Evolutionary conservation across 768 basidiomycete genomes (phyloP), one percentile per base, ranked within the genome.

Genomic region (Pleurotus platypus): DNA sequence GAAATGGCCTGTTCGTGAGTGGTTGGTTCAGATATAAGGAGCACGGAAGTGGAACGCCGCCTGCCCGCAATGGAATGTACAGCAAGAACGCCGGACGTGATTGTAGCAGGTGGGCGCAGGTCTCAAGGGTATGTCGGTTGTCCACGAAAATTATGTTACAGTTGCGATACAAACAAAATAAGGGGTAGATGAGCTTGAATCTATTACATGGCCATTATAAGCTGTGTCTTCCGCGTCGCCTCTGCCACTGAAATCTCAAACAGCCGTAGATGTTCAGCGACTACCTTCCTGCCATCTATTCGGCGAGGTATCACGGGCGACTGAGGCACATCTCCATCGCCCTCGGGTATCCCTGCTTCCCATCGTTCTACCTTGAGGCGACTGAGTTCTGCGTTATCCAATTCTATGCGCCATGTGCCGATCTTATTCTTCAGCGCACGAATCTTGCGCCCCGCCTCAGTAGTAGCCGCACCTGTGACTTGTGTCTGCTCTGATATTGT

Each of bases 401-500:
- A 91, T 56, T 94, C 92, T 30, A 81, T 78, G 55, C 86, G 80
- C 87, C 89, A 90, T 18, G 84, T 88, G 5, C 86, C 87, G 27
- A 94, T 71, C 62, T 88, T 89, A 64, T 93, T 92, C 74, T 90
- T 91, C 60, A 93, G 71, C 12, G 89, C 89, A 49, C 92, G 87
- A 42, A 95, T 85, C 71, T 90, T 92, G 39, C 92, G 81, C 46
- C 90, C 91, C 0, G 92, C 88, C 57, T 95, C 92, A 1, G 91
- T 85, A 8, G 90, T 87, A 3, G 87, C 88, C 1, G 89, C 93
- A 8, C 87, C 85, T 64, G 92, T 92, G 49, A 93, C 90, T 67
- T 95, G 92, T 12, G 91, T 89, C 58, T 93, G 90, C 64, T 95
- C 92, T 22, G 89, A 91, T 61, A 94, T 83, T 35, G 85, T 82